Evolutionary conservation across 2,329 filamentous ascomycete species (phyloP).

Genomic region (Lomentospora prolificans): DNA sequence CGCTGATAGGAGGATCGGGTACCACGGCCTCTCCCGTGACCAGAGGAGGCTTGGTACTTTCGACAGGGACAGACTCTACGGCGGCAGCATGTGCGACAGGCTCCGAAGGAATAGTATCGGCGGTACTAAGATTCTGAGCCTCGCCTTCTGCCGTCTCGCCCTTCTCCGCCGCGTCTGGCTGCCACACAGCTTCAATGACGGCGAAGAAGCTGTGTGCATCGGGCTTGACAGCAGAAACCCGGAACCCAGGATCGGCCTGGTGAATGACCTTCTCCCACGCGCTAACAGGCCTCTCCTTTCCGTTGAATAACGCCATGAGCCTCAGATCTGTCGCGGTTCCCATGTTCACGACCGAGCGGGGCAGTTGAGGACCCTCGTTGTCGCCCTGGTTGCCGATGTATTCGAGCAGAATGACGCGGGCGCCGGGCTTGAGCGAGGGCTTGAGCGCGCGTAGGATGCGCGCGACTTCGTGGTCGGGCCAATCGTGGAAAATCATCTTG

Average conservation of each 20-base stretch:
- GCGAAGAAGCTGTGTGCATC: slow-evolving; percentile 26
- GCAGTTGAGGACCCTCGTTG: slow-evolving; percentile 19
- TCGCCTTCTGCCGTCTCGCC: neutral
- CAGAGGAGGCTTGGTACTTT: neutral
- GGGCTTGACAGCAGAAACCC: slow-evolving; percentile 25
- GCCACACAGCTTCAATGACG: slow-evolving; percentile 27
- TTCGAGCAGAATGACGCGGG: slow-evolving; percentile 36
- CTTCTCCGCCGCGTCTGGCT: slow-evolving; percentile 12
- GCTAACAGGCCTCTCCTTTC: slow-evolving; percentile 31
- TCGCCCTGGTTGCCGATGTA: slow-evolving; percentile 31
- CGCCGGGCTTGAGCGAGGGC: slow-evolving; percentile 44
- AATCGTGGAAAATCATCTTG: slow-evolving; percentile 53
- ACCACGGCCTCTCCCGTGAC: neutral
- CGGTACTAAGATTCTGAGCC: neutral
- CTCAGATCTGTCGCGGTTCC: slow-evolving; percentile 40
- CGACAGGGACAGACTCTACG: neutral
- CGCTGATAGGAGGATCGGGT: no score
- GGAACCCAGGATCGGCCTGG: slow-evolving; percentile 34
- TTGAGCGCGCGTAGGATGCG: slow-evolving; percentile 39
- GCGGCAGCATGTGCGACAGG: neutral
- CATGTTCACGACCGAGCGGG: slow-evolving; percentile 34
- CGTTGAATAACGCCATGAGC: slow-evolving; percentile 42
- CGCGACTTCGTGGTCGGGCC: slow-evolving; percentile 42
- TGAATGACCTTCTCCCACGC: slow-evolving; percentile 33
- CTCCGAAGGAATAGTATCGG: neutral